A percentile compares a stretch with the other conserved stretches of the same genome.
Conservation (phyloP, 2,329 filamentous ascomycete genomes). For the Talaromyces marneffei region DNA sequence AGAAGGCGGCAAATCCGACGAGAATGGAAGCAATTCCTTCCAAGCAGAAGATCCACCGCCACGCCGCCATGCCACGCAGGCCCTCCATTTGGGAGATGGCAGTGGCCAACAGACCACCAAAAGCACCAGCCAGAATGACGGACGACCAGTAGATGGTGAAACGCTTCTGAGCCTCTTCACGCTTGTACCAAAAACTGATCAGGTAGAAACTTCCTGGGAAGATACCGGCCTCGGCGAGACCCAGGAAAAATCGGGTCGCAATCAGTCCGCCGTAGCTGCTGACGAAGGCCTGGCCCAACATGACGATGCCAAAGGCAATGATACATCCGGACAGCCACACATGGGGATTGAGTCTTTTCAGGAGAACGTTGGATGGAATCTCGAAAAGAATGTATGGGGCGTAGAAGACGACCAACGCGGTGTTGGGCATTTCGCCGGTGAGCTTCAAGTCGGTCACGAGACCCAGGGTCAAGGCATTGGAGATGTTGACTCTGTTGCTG, state of each 20-base stretch:
- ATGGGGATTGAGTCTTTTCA: slow-evolving; percentile 49
- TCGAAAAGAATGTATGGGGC: slow-evolving; percentile 50
- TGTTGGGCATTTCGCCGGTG: slow-evolving; percentile 43
- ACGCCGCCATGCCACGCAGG: slow-evolving; percentile 21
- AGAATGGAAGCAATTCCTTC: slow-evolving; percentile 23
- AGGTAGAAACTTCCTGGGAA: slow-evolving; percentile 34
- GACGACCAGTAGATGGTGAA: slow-evolving; percentile 23
- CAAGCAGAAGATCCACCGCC: slow-evolving; percentile 31
- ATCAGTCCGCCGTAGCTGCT: slow-evolving; percentile 24
- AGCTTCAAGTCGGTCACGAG: slow-evolving; percentile 44
- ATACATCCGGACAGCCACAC: slow-evolving; percentile 39
- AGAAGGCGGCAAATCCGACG: slow-evolving; percentile 21
- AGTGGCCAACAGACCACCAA: slow-evolving; percentile 26
- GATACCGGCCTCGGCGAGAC: slow-evolving; percentile 27
- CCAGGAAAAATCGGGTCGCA: slow-evolving; percentile 27
- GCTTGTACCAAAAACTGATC: slow-evolving; percentile 32
- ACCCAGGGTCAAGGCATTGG: slow-evolving; percentile 49
- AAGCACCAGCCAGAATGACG: slow-evolving; percentile 21
- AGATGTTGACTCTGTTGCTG: slow-evolving; percentile 46
- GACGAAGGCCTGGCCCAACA: slow-evolving; percentile 24
- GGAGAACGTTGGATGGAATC: slow-evolving; percentile 48
- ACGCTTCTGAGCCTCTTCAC: slow-evolving; percentile 25
- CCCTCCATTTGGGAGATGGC: slow-evolving; percentile 26
- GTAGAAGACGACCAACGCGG: slow-evolving; percentile 51
- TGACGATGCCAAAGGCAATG: slow-evolving; percentile 21